These are phyloP conservation scores for Leccinum boreale DNA, from an alignment of 768 basidiomycete species.

Conservation along the genomic window DNA sequence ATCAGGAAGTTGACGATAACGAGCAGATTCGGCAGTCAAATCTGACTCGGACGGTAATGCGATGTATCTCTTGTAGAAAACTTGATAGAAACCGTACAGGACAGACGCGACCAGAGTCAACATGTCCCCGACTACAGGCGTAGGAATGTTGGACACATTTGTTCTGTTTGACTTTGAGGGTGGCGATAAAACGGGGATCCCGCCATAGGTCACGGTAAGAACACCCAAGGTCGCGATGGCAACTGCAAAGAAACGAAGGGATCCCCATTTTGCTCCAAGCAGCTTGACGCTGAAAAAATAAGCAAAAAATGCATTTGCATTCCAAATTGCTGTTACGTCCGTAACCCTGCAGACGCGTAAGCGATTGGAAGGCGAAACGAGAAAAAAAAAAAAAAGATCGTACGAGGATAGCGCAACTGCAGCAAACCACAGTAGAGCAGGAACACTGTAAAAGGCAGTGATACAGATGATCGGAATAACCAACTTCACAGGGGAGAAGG, in stretches of 20 bases:
- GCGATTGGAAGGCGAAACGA: background rate
- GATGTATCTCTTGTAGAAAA: constrained; percentile 78
- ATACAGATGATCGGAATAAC: constrained; percentile 24
- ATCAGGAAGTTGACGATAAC: constrained; percentile 45
- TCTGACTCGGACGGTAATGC: constrained; percentile 68
- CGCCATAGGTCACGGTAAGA: constrained; percentile 80
- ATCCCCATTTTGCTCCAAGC: constrained; percentile 60
- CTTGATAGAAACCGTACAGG: constrained; percentile 75
- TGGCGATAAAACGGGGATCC: constrained; percentile 34
- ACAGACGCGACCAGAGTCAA: constrained; percentile 72
- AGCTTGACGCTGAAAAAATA: constrained; percentile 82
- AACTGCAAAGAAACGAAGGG: constrained; percentile 66
- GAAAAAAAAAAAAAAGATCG: constrained; percentile 26
- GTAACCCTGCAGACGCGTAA: constrained; percentile 50
- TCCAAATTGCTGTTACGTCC: constrained; percentile 87
- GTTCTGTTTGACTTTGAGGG: constrained; percentile 13
- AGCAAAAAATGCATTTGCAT: constrained; percentile 88
- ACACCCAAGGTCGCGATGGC: constrained; percentile 79
- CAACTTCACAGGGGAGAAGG: constrained; percentile 35
- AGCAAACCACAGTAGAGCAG: constrained; percentile 72
- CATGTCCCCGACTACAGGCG: constrained; percentile 69
- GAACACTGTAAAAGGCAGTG: constrained; percentile 52
- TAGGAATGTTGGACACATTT: constrained; percentile 26
- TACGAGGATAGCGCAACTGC: constrained; percentile 71
- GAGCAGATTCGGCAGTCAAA: constrained; percentile 33